Conservation (phyloP, 2,329 filamentous ascomycete species). For the Fusarium oxysporum region DNA sequence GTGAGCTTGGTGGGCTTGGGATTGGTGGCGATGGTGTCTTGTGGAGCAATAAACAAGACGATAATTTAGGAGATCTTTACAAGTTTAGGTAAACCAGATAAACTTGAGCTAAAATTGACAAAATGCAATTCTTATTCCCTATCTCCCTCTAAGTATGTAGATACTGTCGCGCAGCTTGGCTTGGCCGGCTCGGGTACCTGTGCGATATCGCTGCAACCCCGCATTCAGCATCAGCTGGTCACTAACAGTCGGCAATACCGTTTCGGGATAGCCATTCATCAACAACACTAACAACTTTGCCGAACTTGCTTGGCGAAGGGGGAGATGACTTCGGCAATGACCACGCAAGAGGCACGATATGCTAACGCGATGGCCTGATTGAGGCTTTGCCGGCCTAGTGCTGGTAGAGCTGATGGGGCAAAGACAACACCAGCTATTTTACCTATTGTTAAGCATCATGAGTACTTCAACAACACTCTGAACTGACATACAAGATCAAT, state of each 20-base stretch:
- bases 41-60: neutral
- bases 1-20: neutral
- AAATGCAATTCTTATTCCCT: neutral
- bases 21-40: neutral
- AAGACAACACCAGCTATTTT: neutral
- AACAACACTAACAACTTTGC: neutral
- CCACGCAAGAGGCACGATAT: neutral
- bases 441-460: neutral
- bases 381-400: neutral
- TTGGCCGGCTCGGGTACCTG: neutral
- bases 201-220: constrained; percentile 1
- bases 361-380: neutral
- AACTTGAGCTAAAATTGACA: neutral
- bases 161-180: rapidly evolving
- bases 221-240: neutral
- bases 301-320: neutral
- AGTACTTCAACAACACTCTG: neutral
- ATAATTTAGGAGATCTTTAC: neutral
- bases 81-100: neutral
- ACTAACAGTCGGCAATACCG: neutral
- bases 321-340: neutral
- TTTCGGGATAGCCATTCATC: neutral
- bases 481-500: neutral
- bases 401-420: neutral
- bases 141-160: neutral